phyloP scores from a whole-genome alignment of 2,329 filamentous ascomycete genomes.

The Clonostachys sp. region DNA sequence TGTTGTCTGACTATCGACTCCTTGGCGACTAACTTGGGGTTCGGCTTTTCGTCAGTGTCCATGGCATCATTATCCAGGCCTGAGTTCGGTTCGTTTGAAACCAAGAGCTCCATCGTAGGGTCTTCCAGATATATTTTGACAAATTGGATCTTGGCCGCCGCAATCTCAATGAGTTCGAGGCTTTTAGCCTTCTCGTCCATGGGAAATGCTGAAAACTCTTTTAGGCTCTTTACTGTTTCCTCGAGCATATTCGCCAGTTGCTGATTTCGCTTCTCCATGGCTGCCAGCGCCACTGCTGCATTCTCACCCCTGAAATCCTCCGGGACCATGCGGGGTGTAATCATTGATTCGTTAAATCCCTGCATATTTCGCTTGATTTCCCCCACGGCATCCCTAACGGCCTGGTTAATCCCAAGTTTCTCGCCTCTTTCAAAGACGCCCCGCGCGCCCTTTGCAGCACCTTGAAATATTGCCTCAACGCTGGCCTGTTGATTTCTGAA shows the following conservation, averaged over 20 bases:
- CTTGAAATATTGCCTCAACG: slow-evolving; percentile 69
- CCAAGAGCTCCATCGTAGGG: slow-evolving; percentile 36
- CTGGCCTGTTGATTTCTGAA: slow-evolving; percentile 54
- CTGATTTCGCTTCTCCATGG: slow-evolving; percentile 61
- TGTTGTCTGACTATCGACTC: no score
- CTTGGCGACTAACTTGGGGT: neutral
- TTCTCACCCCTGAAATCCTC: neutral
- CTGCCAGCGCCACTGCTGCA: slow-evolving; percentile 27
- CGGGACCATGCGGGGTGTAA: slow-evolving; percentile 18
- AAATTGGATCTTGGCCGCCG: slow-evolving; percentile 60
- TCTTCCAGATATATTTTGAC: slow-evolving; percentile 60
- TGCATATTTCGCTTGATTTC: slow-evolving; percentile 76
- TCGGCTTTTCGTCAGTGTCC: neutral
- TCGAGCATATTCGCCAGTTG: slow-evolving; percentile 65
- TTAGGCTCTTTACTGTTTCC: slow-evolving; percentile 59
- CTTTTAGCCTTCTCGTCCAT: slow-evolving; percentile 43
- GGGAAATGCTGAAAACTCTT: slow-evolving; percentile 48
- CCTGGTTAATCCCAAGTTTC: slow-evolving; percentile 75
- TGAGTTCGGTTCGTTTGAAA: neutral
- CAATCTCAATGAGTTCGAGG: slow-evolving; percentile 51
- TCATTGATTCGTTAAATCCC: slow-evolving; percentile 54
- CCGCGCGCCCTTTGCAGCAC: slow-evolving; percentile 72
- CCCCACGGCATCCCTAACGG: slow-evolving; percentile 73
- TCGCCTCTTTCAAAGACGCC: slow-evolving; percentile 70
- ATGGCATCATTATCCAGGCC: slow-evolving; percentile 1